phyloP scores from a whole-genome alignment of 1,139 yeast species.

The Zygoascus hellenicus region DNA sequence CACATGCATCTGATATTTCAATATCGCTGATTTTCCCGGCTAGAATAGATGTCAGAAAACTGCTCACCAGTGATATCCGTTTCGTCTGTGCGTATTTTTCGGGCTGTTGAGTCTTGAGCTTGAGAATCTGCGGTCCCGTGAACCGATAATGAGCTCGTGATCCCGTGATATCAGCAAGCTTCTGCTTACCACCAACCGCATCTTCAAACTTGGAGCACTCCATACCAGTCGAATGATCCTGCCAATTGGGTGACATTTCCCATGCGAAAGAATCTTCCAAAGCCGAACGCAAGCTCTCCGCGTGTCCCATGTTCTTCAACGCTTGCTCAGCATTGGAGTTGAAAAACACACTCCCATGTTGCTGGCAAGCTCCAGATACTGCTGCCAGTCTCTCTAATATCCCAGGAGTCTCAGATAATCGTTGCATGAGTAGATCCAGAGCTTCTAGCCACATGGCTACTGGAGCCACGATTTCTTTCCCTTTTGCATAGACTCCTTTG shows the following conservation, averaged over 20 bases:
- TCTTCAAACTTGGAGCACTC: conserved; percentile 62
- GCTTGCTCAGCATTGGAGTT: conserved; percentile 42
- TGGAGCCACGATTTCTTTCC: conserved; percentile 50
- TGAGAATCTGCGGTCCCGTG: conserved; percentile 85
- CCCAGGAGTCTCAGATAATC: conserved; percentile 42
- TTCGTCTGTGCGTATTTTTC: conserved; percentile 51
- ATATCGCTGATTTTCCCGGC: conserved; percentile 58
- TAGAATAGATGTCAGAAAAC: conserved; percentile 67
- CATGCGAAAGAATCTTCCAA: conserved; percentile 48
- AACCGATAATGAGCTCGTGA: conserved; percentile 86
- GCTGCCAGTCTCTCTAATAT: conserved; percentile 60
- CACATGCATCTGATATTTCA: conserved; percentile 87
- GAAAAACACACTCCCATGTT: conserved; percentile 89
- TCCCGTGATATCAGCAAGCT: conserved; percentile 67
- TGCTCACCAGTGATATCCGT: conserved; percentile 69
- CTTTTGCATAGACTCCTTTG: conserved; percentile 62
- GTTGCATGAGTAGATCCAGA: conserved; percentile 54
- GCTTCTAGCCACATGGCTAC: conserved; percentile 89
- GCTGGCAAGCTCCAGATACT: conserved; percentile 85
- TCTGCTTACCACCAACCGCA: conserved; percentile 56
- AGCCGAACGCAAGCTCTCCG: conserved; percentile 18
- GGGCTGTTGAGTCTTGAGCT: conserved; percentile 53
- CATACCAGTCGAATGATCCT: conserved; percentile 77
- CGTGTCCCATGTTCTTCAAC: conserved; percentile 29
- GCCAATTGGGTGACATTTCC: conserved; percentile 84